phyloP scores from a whole-genome alignment of 2,329 filamentous ascomycete species.

The Plenodomus biglobosus region DNA sequence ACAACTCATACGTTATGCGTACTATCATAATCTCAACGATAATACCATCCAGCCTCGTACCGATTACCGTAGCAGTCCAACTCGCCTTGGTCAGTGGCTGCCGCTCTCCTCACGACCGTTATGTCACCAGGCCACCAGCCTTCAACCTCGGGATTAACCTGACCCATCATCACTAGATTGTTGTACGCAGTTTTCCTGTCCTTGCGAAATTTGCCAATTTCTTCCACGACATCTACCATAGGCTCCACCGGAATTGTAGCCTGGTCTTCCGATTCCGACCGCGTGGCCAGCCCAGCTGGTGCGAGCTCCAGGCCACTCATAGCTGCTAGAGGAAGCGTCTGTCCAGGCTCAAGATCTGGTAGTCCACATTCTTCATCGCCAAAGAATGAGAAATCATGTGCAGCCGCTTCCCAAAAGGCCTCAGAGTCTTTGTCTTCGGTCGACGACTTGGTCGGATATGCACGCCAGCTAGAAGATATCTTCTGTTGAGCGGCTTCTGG shows the following conservation, averaged over 20 bases:
- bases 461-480: conserved; percentile 49
- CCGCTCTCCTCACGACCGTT: conserved; percentile 55
- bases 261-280: conserved; percentile 4
- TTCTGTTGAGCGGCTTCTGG: conserved; percentile 31
- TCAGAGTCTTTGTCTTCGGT: conserved; percentile 63
- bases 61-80: conserved; percentile 57
- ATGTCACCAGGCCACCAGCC: conserved; percentile 63
- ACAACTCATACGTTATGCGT: not conserved
- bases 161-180: conserved; percentile 32
- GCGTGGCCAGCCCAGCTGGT: conserved; percentile 11
- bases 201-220: conserved; percentile 58
- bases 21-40: conserved; percentile 43
- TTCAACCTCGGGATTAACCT: conserved; percentile 47
- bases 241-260: conserved; percentile 3
- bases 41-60: conserved; percentile 56
- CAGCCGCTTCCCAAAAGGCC: conserved; percentile 60
- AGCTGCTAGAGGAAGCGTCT: conserved; percentile 50
- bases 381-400: conserved; percentile 64
- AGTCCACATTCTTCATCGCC: conserved; percentile 59
- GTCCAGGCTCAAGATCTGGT: conserved; percentile 49
- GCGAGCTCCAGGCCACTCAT: conserved; percentile 48
- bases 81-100: conserved; percentile 46
- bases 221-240: conserved; percentile 53
- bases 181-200: conserved; percentile 55
- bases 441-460: conserved; percentile 54